Conservation (phyloP, 371 early-diverging fungal genomes). For the Capillidium heterosporum region DNA sequence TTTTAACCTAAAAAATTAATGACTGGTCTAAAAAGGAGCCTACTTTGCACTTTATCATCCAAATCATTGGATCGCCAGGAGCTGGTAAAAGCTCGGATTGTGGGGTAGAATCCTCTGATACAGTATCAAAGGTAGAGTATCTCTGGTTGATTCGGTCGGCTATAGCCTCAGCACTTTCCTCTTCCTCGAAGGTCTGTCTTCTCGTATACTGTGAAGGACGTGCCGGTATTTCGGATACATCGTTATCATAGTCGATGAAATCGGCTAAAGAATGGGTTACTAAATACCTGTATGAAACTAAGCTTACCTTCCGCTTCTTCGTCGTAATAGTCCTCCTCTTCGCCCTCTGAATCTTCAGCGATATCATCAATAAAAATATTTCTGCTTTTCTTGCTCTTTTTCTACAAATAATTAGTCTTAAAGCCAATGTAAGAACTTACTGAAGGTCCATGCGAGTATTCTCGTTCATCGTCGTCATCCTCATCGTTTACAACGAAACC, state of each 20-base stretch:
- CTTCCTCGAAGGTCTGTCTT: slow-evolving; percentile 46
- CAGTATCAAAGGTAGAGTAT: slow-evolving; percentile 22
- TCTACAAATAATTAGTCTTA: not conserved
- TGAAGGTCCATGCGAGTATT: not conserved
- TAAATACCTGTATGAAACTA: not conserved
- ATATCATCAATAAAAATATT: slow-evolving; percentile 4
- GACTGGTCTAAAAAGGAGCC: not conserved
- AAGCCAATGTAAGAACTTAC: not conserved
- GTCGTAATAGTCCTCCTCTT: not conserved
- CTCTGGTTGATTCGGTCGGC: slow-evolving; percentile 60
- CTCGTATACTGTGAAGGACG: slow-evolving; percentile 34
- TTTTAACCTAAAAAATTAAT: slow-evolving; percentile 36
- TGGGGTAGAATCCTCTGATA: slow-evolving; percentile 42
- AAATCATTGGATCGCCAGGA: slow-evolving; percentile 81
- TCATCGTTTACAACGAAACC: slow-evolving; percentile 12
- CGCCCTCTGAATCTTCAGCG: slow-evolving; percentile 1
- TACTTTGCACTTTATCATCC: slow-evolving; percentile 81
- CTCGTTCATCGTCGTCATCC: not conserved
- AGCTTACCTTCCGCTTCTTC: slow-evolving; percentile 1
- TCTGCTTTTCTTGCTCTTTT: not conserved
- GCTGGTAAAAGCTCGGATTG: slow-evolving; percentile 68
- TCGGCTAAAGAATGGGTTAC: not conserved
- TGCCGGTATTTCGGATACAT: slow-evolving; percentile 10
- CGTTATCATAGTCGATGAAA: slow-evolving; percentile 4
- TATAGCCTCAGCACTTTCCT: slow-evolving; percentile 66